These are phyloP conservation scores for Phytophthora pinifolia DNA, from an alignment of 352 stramenopile genomes.

Conservation along the genomic window DNA sequence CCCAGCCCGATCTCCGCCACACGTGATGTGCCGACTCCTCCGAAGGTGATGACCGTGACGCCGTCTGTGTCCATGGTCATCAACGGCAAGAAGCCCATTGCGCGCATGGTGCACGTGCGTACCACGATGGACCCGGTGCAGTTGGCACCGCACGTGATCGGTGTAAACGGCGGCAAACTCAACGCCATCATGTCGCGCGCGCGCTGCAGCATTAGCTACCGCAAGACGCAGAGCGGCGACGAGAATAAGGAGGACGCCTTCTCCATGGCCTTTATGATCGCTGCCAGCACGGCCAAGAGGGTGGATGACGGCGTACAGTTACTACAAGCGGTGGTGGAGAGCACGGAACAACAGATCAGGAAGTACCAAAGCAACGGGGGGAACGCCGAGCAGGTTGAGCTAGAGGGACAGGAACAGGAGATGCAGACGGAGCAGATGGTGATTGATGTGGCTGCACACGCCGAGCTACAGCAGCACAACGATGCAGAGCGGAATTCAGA, in stretches of 20 bases:
- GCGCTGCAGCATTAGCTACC: slow-evolving; percentile 56
- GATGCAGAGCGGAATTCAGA: slow-evolving; percentile 10
- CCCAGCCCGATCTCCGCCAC: not conserved
- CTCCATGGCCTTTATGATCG: slow-evolving; percentile 56
- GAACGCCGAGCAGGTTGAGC: slow-evolving; percentile 10
- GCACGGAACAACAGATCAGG: slow-evolving; percentile 37
- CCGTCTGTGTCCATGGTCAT: slow-evolving; percentile 17
- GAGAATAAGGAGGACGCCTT: slow-evolving; percentile 12
- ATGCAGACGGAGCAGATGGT: not conserved
- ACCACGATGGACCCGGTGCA: slow-evolving; percentile 42
- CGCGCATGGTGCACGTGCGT: slow-evolving; percentile 39
- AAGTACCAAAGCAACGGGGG: slow-evolving; percentile 8
- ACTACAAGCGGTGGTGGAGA: slow-evolving; percentile 40
- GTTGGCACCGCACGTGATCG: slow-evolving; percentile 53
- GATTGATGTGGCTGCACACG: not conserved
- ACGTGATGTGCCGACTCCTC: not conserved
- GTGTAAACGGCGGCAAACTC: slow-evolving; percentile 45
- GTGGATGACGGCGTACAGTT: slow-evolving; percentile 42
- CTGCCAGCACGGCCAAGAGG: slow-evolving; percentile 45
- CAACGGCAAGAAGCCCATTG: slow-evolving; percentile 17
- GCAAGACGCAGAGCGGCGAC: slow-evolving; percentile 16
- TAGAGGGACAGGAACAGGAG: slow-evolving; percentile 1
- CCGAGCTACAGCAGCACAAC: not conserved
- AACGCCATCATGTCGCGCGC: slow-evolving; percentile 61
- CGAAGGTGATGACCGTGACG: not conserved